These are phyloP conservation scores for Trichoderma simmonsii DNA, from an alignment of 2,329 filamentous ascomycete genomes.

Conservation along the genomic window DNA sequence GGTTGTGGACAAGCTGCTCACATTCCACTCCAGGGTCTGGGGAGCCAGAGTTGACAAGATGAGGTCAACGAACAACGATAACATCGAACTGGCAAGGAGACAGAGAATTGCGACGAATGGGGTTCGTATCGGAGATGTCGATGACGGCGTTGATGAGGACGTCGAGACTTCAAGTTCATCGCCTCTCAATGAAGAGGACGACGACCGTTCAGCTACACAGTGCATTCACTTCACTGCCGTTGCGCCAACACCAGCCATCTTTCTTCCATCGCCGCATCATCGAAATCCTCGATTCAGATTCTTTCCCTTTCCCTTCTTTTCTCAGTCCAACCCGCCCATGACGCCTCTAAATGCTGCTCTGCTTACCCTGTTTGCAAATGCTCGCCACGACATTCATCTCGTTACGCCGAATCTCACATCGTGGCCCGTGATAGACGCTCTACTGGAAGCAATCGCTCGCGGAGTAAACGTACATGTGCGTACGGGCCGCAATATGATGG, in stretches of 20 bases:
- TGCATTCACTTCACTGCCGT: slow-evolving; percentile 27
- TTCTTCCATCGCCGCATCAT: slow-evolving; percentile 73
- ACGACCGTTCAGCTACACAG: slow-evolving; percentile 29
- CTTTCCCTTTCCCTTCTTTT: slow-evolving; percentile 56
- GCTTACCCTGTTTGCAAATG: slow-evolving; percentile 57
- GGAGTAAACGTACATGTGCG: slow-evolving; percentile 67
- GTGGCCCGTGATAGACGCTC: slow-evolving; percentile 56
- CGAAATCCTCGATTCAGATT: slow-evolving; percentile 62
- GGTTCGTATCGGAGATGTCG: neutral
- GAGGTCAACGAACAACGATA: neutral
- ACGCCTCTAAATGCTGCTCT: slow-evolving; percentile 68
- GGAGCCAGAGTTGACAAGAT: slow-evolving; percentile 28
- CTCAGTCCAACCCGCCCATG: slow-evolving; percentile 47
- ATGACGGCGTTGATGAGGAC: slow-evolving; percentile 4
- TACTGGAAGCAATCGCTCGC: slow-evolving; percentile 59
- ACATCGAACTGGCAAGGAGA: neutral
- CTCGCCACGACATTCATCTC: slow-evolving; percentile 59
- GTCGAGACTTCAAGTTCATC: slow-evolving; percentile 18
- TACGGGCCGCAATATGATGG: slow-evolving; percentile 68
- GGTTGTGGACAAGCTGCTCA: slow-evolving; percentile 58
- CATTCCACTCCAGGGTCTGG: slow-evolving; percentile 72
- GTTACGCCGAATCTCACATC: slow-evolving; percentile 78
- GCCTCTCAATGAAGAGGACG: slow-evolving; percentile 18
- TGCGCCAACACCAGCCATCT: slow-evolving; percentile 49
- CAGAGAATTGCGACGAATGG: neutral